Evolutionary conservation across 768 basidiomycete genomes (phyloP), one percentile per base, ranked within the genome.

Genomic region (Dentipellis fragilis): DNA sequence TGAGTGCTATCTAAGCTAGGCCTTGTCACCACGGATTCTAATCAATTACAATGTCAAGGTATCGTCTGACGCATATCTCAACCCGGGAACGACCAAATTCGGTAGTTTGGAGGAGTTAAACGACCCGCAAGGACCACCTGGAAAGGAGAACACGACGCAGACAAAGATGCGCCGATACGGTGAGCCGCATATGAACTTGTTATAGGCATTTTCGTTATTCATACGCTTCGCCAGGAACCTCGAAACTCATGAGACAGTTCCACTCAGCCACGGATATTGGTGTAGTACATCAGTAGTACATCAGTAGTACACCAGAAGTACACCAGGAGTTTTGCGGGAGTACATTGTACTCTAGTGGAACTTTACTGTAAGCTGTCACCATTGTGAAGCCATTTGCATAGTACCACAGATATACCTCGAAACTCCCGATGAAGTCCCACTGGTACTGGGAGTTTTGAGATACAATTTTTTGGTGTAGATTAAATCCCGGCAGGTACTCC

Each of bases 11-110:
- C 6, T 6, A 29, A 29, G 11, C 36, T 71, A 0, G 77, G 80
- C 0, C 71, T 80, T 16, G 82, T 82, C 0, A 76, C 73, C 59
- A 71, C 71, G 0, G 81, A 78, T 0, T 73, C 80, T 19, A 71
- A 73, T 52, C 73, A 76, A 57, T 75, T 85, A n/a, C 79, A 74
- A 0, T 69, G 72, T 7, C 51, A 58, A 42, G 40, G 40, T 42
- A 9, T 42, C 40, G 17, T 42, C 40, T 9, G 9, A 9, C 14
- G 12, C 40, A 4, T 42, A 42, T 42, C 40, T 14, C 17, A 3
- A 14, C 9, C 12, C 19, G 8, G 47, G 47, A 12, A 14, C 8
- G 12, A 49, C 47, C 11, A 10, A 29, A 14, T 49, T 49, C 23
- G 47, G 14, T 6, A 49, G 9, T 22, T 9, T 49, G 23, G 47